Percentiles rank a stretch among this genome's conserved stretches.
These are phyloP conservation scores for Daldinia caldariorum DNA, from an alignment of 495 filamentous ascomycete genomes.

Conservation along the genomic window DNA sequence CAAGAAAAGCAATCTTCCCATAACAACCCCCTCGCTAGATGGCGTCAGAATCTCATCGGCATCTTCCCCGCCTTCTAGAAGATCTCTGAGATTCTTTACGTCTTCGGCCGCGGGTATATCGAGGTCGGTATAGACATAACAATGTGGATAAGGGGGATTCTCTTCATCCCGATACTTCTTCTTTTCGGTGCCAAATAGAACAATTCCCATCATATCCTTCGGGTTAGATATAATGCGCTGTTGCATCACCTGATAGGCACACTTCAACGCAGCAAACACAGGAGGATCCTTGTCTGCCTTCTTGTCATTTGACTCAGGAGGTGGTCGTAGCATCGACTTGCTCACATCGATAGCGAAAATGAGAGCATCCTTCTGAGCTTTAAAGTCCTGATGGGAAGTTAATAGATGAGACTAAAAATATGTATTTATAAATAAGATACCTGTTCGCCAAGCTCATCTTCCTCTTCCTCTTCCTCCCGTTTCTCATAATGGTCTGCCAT, in stretches of 20 bases:
- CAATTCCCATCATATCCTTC: conserved; percentile 95
- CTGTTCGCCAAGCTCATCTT: conserved; percentile 68
- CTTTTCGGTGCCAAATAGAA: conserved; percentile 91
- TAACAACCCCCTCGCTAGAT: conserved; percentile 73
- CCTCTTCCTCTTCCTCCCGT: conserved; percentile 72
- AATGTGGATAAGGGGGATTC: conserved; percentile 81
- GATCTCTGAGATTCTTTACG: conserved; percentile 77
- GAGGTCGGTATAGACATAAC: conserved; percentile 90
- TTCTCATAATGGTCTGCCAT: conserved; percentile 60
- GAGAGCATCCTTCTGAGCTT: conserved; percentile 92
- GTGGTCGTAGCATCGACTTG: conserved; percentile 82
- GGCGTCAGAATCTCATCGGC: conserved; percentile 75
- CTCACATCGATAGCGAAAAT: conserved; percentile 97
- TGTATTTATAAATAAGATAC: conserved; percentile 55
- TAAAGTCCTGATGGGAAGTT: conserved; percentile 75
- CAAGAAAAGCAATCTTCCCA: conserved; percentile 93
- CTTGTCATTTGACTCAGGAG: conserved; percentile 70
- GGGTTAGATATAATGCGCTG: conserved; percentile 97
- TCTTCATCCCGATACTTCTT: conserved; percentile 82
- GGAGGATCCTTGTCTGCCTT: conserved; percentile 78
- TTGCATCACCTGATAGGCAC: conserved; percentile 94
- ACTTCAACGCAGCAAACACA: conserved; percentile 85
- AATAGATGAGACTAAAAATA: conserved; percentile 12
- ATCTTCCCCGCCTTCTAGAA: conserved; percentile 78
- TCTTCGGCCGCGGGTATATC: conserved; percentile 87